A percentile compares a stretch with the other conserved stretches of the same genome.
These are phyloP conservation scores for Yamadazyma taylorii DNA, from an alignment of 1,139 yeast genomes.

Conservation along the genomic window DNA sequence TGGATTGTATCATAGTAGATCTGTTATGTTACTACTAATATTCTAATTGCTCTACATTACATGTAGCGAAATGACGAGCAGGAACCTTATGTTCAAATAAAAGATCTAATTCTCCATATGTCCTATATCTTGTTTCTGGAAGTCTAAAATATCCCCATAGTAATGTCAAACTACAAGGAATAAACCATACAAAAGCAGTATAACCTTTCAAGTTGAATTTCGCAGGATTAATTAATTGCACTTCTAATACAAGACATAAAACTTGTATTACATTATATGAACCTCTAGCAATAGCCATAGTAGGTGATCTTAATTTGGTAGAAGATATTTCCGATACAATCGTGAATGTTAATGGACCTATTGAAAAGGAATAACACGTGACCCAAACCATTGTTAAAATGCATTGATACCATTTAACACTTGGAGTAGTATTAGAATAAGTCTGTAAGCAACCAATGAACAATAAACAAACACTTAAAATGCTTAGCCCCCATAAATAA, in stretches of 20 bases:
- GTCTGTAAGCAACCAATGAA: constrained; percentile 31
- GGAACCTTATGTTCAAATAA: constrained; percentile 18
- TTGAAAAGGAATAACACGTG: constrained; percentile 18
- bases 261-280: constrained; percentile 18
- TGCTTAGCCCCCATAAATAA: constrained; percentile 21
- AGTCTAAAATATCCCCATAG: constrained; percentile 21
- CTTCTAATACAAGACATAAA: constrained; percentile 18
- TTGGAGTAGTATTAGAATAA: constrained; percentile 12
- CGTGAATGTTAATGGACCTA: constrained; percentile 24
- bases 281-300: constrained; percentile 22
- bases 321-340: constrained; percentile 22
- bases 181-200: constrained; percentile 35
- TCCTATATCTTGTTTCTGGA: constrained; percentile 23
- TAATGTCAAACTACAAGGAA: constrained; percentile 23
- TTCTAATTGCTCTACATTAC: background rate
- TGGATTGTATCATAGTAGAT: too few relatives aligned
- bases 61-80: constrained; percentile 15
- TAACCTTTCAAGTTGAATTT: constrained; percentile 21
- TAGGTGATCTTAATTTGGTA: constrained; percentile 22
- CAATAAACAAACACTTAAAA: constrained; percentile 20
- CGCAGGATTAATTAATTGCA: constrained; percentile 22
- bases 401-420: constrained; percentile 21
- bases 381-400: constrained; percentile 21
- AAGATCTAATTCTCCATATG: constrained; percentile 22
- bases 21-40: background rate